A percentile compares a stretch with the other conserved stretches of the same genome.
Conservation (phyloP, 2,329 filamentous ascomycete genomes). For the Epichloe uncinata region DNA sequence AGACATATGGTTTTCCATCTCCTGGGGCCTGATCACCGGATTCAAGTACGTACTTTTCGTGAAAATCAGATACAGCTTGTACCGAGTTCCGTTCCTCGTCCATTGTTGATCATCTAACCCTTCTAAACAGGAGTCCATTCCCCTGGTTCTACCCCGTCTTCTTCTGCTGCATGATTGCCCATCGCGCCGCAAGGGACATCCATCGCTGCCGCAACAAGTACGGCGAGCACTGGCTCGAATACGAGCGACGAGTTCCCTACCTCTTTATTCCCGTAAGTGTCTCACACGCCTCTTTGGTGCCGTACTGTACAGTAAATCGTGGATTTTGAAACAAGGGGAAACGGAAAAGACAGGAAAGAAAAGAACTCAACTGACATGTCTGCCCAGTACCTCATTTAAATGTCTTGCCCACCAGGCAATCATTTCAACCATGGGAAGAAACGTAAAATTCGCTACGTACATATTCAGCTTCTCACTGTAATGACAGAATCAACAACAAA, state of each 20-base stretch:
- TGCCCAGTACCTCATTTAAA: background rate
- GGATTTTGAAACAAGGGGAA: background rate
- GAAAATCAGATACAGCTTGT: background rate
- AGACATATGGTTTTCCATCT: constrained; percentile 34
- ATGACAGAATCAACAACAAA: background rate
- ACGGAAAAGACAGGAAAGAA: background rate
- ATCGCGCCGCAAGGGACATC: constrained; percentile 66
- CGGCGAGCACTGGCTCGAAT: constrained; percentile 69
- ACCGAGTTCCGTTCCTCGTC: background rate
- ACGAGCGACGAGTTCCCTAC: constrained; percentile 66
- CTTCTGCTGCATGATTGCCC: constrained; percentile 69
- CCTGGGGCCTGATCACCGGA: constrained; percentile 38
- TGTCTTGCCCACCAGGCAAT: background rate
- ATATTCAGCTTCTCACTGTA: background rate
- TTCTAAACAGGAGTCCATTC: constrained; percentile 48
- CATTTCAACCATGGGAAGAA: background rate
- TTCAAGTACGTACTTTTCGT: constrained; percentile 22
- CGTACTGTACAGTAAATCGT: background rate
- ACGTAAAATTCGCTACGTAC: background rate
- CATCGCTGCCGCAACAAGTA: constrained; percentile 67
- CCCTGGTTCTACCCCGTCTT: constrained; percentile 87
- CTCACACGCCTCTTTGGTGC: background rate
- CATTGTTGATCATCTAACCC: constrained; percentile 3
- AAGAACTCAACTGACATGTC: background rate
- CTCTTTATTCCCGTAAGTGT: constrained; percentile 60